Conservation (phyloP, 2,329 filamentous ascomycete species). For the Penicillium corylophilum region DNA sequence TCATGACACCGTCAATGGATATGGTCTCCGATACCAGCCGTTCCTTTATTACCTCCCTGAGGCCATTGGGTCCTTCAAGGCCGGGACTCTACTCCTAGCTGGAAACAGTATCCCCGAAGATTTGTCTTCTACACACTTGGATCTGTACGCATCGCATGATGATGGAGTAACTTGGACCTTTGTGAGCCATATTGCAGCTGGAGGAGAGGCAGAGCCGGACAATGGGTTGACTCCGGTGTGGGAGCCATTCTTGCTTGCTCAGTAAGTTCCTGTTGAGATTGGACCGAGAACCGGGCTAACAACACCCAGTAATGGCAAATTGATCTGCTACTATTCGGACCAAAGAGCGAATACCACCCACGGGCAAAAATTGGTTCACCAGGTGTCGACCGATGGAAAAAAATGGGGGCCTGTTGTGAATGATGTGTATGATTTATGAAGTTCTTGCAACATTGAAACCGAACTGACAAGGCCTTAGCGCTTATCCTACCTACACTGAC, state of each 20-base stretch:
- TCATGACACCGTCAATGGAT: slow-evolving; percentile 62
- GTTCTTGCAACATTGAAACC: not conserved
- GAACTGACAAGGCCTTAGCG: slow-evolving; percentile 10
- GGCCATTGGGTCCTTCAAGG: slow-evolving; percentile 56
- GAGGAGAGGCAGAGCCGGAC: slow-evolving; percentile 60
- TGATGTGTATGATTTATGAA: slow-evolving; percentile 43
- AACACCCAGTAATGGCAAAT: slow-evolving; percentile 47
- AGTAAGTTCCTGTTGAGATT: slow-evolving; percentile 31
- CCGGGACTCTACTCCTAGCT: slow-evolving; percentile 63
- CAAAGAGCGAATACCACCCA: slow-evolving; percentile 62
- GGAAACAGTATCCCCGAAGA: slow-evolving; percentile 57
- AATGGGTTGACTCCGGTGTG: slow-evolving; percentile 69
- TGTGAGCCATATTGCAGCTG: slow-evolving; percentile 63
- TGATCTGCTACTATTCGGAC: slow-evolving; percentile 70
- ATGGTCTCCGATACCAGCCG: slow-evolving; percentile 68
- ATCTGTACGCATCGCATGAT: slow-evolving; percentile 66
- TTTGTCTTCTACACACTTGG: slow-evolving; percentile 64
- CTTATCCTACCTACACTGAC: slow-evolving; percentile 59
- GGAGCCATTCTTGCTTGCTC: slow-evolving; percentile 66
- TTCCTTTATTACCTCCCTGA: slow-evolving; percentile 64
- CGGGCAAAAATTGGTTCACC: slow-evolving; percentile 69
- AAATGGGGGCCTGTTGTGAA: slow-evolving; percentile 64
- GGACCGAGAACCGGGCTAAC: not conserved
- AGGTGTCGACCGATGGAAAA: slow-evolving; percentile 58
- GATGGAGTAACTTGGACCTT: slow-evolving; percentile 65